Conservation (phyloP, 2,329 filamentous ascomycete species). For the Pestalotiopsis sp. region DNA sequence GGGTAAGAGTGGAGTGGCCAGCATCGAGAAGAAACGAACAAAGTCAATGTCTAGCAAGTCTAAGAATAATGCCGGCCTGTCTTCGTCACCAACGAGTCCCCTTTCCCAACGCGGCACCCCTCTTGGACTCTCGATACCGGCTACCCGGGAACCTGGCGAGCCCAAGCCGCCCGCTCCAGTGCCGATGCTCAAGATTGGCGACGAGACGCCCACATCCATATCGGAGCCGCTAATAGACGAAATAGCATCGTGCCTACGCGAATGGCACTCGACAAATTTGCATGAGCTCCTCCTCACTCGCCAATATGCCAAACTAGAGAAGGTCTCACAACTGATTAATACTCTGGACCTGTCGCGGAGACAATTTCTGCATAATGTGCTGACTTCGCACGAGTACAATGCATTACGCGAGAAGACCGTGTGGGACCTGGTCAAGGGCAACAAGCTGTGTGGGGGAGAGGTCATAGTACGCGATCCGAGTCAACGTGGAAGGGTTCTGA, state of each 20-base stretch:
- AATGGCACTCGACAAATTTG: conserved; percentile 98
- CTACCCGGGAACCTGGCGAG: conserved; percentile 63
- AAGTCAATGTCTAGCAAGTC: conserved; percentile 23
- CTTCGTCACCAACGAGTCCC: conserved; percentile 1
- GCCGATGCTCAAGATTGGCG: conserved; percentile 95
- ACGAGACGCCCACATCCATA: conserved; percentile 88
- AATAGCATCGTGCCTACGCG: conserved; percentile 92
- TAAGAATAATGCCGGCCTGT: background rate
- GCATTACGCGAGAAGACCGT: conserved; percentile 84
- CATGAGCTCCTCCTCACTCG: conserved; percentile 86
- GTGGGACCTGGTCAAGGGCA: conserved; percentile 92
- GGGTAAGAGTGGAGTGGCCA: conserved; percentile 55
- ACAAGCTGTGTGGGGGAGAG: conserved; percentile 91
- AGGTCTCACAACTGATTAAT: conserved; percentile 78
- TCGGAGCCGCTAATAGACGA: conserved; percentile 95
- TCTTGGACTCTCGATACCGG: conserved; percentile 39
- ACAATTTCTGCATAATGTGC: conserved; percentile 90
- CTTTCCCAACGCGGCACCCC: background rate
- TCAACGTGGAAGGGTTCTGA: conserved; percentile 82
- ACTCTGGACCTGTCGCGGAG: conserved; percentile 84
- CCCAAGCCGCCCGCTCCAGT: conserved; percentile 88
- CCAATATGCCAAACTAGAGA: conserved; percentile 80
- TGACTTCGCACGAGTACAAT: conserved; percentile 84
- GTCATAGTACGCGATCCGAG: conserved; percentile 91
- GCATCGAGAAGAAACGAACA: conserved; percentile 37